phyloP scores from a whole-genome alignment of 208 protist genomes.

The Trypanosoma scelopori region DNA sequence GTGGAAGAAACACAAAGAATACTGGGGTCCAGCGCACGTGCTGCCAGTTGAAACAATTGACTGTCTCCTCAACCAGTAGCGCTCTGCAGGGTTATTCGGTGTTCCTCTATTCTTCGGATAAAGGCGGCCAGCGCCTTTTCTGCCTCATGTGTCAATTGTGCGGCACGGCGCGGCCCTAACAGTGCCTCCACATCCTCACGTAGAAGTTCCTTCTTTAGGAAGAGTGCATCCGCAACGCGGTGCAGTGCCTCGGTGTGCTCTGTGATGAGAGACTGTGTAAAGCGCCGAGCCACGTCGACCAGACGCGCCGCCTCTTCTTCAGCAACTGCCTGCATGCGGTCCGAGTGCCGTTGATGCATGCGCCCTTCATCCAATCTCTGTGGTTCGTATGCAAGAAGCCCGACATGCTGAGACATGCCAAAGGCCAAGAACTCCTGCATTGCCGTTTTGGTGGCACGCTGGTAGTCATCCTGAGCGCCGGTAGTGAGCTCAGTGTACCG shows the following conservation, averaged over 20 bases:
- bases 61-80: slow-evolving; percentile 1
- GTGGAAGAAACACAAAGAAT: background rate
- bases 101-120: slow-evolving; percentile 43
- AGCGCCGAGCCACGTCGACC: slow-evolving; percentile 46
- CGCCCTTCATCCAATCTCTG: slow-evolving; percentile 78
- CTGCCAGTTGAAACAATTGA: background rate
- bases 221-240: slow-evolving; percentile 45
- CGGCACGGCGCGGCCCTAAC: slow-evolving; percentile 41
- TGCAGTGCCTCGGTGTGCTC: slow-evolving; percentile 42
- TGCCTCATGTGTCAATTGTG: slow-evolving; percentile 31
- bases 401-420: slow-evolving; percentile 74
- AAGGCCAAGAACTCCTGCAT: slow-evolving; percentile 75
- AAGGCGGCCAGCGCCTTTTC: slow-evolving; percentile 56
- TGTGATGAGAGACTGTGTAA: slow-evolving; percentile 50
- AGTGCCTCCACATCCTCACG: slow-evolving; percentile 67
- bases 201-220: slow-evolving; percentile 73
- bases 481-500: slow-evolving; percentile 91
- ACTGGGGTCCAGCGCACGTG: background rate
- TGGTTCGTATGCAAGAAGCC: slow-evolving; percentile 73
- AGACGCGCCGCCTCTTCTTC: slow-evolving; percentile 72
- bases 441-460: slow-evolving; percentile 84
- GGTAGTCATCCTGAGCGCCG: slow-evolving; percentile 90
- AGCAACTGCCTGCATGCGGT: slow-evolving; percentile 46
- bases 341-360: slow-evolving; percentile 70
- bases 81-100: slow-evolving; percentile 29